Conservation (phyloP, 495 filamentous ascomycete species). For the Penicillium silybi region DNA sequence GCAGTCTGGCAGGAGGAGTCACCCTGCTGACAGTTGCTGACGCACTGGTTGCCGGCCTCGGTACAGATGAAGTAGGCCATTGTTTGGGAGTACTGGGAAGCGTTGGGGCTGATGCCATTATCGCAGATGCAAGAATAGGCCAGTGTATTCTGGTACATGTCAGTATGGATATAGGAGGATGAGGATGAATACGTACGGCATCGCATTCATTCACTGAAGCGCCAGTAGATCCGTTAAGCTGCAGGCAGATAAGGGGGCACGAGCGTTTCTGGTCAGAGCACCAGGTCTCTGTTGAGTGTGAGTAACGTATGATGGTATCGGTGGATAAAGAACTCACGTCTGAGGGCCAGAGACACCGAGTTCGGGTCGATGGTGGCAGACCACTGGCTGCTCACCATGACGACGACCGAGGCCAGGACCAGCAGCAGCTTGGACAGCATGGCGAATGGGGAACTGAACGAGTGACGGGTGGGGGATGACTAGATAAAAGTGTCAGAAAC, state of each 20-base stretch:
- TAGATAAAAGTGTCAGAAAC: not conserved
- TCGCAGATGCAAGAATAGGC: slow-evolving; percentile 71
- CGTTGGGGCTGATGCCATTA: slow-evolving; percentile 68
- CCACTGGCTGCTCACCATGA: slow-evolving; percentile 39
- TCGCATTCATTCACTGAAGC: slow-evolving; percentile 64
- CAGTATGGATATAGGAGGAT: not conserved
- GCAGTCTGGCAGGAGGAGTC: slow-evolving; percentile 56
- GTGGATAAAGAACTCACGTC: slow-evolving; percentile 30
- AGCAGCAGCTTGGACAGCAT: slow-evolving; percentile 29
- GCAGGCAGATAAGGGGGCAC: slow-evolving; percentile 78
- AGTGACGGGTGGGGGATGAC: not conserved
- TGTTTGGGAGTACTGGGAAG: slow-evolving; percentile 78
- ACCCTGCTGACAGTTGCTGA: slow-evolving; percentile 47
- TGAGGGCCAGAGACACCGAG: slow-evolving; percentile 47
- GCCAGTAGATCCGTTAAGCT: slow-evolving; percentile 51
- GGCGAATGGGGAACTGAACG: slow-evolving; percentile 3
- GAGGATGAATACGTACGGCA: slow-evolving; percentile 53
- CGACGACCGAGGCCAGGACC: slow-evolving; percentile 26
- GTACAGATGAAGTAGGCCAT: slow-evolving; percentile 83
- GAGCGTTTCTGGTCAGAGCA: slow-evolving; percentile 61
- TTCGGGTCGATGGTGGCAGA: slow-evolving; percentile 52
- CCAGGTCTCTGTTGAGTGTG: slow-evolving; percentile 54
- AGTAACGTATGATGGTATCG: slow-evolving; percentile 5
- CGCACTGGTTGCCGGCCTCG: slow-evolving; percentile 68
- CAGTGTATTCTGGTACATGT: slow-evolving; percentile 53